Conservation (phyloP, 2,329 filamentous ascomycete genomes). For the Pseudogymnoascus sp. region DNA sequence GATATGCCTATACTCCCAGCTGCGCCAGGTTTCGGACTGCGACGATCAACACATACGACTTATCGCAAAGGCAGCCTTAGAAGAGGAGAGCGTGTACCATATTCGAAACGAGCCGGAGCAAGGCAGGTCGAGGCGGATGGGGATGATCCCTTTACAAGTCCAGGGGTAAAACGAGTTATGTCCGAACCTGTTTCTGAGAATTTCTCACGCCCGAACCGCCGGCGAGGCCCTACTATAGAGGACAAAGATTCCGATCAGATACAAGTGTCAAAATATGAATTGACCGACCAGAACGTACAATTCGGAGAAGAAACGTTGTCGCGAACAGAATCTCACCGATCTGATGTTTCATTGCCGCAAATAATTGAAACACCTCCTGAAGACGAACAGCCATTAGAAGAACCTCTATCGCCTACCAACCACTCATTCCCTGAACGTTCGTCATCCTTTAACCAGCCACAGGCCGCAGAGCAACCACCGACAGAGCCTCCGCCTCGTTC, state of each 20-base stretch:
- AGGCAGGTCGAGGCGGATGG: constrained; percentile 56
- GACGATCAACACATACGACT: constrained; percentile 84
- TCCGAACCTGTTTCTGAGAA: constrained; percentile 63
- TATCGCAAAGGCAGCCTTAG: constrained; percentile 83
- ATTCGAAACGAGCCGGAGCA: constrained; percentile 63
- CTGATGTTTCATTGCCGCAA: constrained; percentile 38
- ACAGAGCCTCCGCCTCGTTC: constrained; percentile 44
- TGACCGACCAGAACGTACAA: neutral
- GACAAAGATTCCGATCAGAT: neutral
- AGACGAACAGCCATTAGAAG: constrained; percentile 32
- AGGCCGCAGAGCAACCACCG: constrained; percentile 24
- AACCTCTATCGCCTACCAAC: constrained; percentile 19
- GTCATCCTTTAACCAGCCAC: constrained; percentile 41
- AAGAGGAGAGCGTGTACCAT: constrained; percentile 66
- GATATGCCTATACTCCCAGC: constrained; percentile 84
- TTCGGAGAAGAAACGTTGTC: constrained; percentile 2
- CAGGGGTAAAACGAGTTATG: constrained; percentile 45
- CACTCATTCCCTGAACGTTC: constrained; percentile 46
- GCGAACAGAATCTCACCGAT: constrained; percentile 3
- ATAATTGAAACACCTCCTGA: constrained; percentile 59
- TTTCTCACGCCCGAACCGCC: constrained; percentile 49
- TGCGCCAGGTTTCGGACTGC: constrained; percentile 67
- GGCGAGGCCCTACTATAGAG: constrained; percentile 12
- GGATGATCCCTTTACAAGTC: constrained; percentile 45
- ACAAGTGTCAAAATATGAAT: neutral